These are phyloP conservation scores for Lolium rigidum DNA, from an alignment of 176 grass and related monocot genomes.

Conservation along the genomic window DNA sequence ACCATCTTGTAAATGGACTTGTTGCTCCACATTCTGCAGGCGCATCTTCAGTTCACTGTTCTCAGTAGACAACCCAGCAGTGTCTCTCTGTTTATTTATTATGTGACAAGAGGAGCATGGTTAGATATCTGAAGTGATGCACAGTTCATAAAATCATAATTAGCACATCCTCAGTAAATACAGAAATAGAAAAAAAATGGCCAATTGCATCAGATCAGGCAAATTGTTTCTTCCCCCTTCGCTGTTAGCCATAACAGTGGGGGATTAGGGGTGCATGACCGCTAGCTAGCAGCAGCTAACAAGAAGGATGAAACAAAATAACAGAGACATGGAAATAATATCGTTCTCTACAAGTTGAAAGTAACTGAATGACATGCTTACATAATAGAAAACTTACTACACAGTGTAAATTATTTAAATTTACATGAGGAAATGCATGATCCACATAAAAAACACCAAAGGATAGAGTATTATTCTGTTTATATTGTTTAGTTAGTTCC, in stretches of 20 bases:
- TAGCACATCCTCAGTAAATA: neutral
- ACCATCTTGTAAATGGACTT: constrained; percentile 65
- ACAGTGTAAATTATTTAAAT: neutral
- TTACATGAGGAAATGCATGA: neutral
- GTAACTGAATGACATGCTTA: neutral
- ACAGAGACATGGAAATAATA: neutral
- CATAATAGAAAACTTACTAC: neutral
- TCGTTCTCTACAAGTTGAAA: neutral
- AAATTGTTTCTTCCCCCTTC: neutral
- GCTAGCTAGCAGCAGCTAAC: neutral
- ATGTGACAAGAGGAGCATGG: neutral
- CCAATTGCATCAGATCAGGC: neutral
- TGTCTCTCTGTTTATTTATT: constrained; percentile 53
- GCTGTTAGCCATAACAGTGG: constrained; percentile 1
- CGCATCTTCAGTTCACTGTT: constrained; percentile 62
- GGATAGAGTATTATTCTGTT: neutral
- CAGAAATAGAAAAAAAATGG: neutral
- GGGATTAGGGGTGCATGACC: neutral
- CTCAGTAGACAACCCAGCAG: constrained; percentile 57
- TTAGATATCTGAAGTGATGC: constrained; percentile 22
- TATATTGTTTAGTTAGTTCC: neutral
- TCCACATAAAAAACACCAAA: neutral
- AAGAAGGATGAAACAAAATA: neutral
- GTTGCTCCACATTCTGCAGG: constrained; percentile 53
- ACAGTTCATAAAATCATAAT: neutral